Conservation (phyloP, 225 moss, liverwort and hornwort species). For the Physcomitrellopsis africana region DNA sequence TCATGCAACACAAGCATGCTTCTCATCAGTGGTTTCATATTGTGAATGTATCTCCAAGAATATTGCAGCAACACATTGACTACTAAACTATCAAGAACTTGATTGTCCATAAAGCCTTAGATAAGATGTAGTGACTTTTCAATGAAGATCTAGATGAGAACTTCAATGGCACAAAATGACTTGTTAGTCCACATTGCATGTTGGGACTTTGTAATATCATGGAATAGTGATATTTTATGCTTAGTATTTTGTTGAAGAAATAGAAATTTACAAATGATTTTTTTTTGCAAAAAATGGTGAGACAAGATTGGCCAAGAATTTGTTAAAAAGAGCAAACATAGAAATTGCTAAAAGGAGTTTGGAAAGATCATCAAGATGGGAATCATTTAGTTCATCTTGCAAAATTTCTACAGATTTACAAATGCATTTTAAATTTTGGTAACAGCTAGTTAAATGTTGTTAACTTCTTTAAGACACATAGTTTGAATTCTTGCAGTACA, state of each 20-base stretch:
- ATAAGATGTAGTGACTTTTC: slow-evolving; percentile 59
- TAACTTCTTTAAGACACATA: too few species aligned
- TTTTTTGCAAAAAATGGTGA: slow-evolving; percentile 34
- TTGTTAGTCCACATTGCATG: too few species aligned
- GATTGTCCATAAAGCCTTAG: slow-evolving; percentile 65
- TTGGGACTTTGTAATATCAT: too few species aligned
- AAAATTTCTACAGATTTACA: slow-evolving; percentile 63
- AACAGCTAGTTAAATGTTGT: too few species aligned
- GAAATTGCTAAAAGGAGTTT: slow-evolving; percentile 69
- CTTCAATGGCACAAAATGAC: slow-evolving; percentile 33
- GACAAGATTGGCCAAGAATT: slow-evolving; percentile 24
- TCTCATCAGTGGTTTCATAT: neutral
- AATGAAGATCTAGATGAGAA: slow-evolving; percentile 65
- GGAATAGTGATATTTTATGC: too few species aligned
- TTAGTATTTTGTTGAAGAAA: too few species aligned
- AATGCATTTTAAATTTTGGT: slow-evolving; percentile 21
- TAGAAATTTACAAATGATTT: too few species aligned
- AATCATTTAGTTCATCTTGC: slow-evolving; percentile 59
- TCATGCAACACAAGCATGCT: too few species aligned
- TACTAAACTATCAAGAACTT: slow-evolving; percentile 80
- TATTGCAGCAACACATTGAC: slow-evolving; percentile 70
- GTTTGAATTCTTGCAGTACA: too few species aligned
- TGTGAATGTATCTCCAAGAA: too few species aligned
- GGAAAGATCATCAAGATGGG: slow-evolving; percentile 71
- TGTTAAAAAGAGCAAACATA: slow-evolving; percentile 60